Evolutionary conservation across 1,139 yeast genomes (phyloP), one percentile per base, ranked within the genome.

Genomic region (Geotrichum candidum): DNA sequence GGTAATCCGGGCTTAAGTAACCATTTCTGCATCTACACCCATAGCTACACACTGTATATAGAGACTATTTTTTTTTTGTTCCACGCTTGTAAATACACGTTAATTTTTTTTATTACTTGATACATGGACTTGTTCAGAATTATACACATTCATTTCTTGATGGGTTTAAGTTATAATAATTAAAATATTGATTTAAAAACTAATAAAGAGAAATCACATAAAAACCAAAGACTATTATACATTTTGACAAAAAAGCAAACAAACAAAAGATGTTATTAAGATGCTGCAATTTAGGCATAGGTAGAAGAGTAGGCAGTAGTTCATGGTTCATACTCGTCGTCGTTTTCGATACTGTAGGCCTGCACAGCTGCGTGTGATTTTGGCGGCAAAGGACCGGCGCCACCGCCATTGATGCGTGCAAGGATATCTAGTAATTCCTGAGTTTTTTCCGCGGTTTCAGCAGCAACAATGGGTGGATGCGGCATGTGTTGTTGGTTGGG

Each of bases 351-450:
- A 18, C 22, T 27, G 35, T 58, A 46, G 15, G 25, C 3, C 10
- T 6, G 33, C 25, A 15, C 45, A n/a, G 13, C 29, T 13, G 55
- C n/a, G 2, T 41, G 46, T 2, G 46, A 15, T 15, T 15, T 41
- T 13, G 18, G n/a, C n/a, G 46, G 46, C 1, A 41, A 6, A 4
- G 46, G 22, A n/a, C 4, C n/a, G 3, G 46, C 15, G 46, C n/a
- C 46, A 18, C 46, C 69, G 45, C 18, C 18, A 18, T 66, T 67
- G n/a, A 70, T 69, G 3, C 68, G 70, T 67, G 70, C 70, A 60
- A 70, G 74, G 50, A 72, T 65, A 54, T 75, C 74, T 56, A 70
- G 68, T 18, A 68, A 65, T 52, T 68, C 72, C 13, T 53, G 45
- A 33, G 41, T 45, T 33, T 53, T n/a, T 68, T 65, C 23, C 63